Percentiles rank a stretch among this genome's conserved stretches.
These are phyloP conservation scores for Berkeleyomyces basicola DNA, from an alignment of 2,329 filamentous ascomycete genomes.

Conservation along the genomic window DNA sequence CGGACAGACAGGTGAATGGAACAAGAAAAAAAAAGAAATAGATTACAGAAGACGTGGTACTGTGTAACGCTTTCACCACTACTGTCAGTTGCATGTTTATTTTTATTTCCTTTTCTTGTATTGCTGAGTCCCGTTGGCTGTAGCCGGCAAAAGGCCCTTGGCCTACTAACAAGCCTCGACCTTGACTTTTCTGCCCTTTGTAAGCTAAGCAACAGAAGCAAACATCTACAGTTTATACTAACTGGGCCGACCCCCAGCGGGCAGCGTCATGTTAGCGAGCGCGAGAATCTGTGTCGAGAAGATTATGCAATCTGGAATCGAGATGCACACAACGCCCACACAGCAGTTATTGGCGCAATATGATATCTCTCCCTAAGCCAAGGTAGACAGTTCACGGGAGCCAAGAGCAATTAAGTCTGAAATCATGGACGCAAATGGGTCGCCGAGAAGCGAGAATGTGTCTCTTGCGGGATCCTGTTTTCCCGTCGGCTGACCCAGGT, in stretches of 20 bases:
- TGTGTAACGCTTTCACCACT: not conserved
- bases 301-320: not conserved
- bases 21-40: not conserved
- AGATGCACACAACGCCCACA: not conserved
- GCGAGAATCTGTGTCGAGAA: not conserved
- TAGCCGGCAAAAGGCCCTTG: not conserved
- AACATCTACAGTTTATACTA: too few species aligned
- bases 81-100: not conserved
- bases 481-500: not conserved
- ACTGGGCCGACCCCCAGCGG: too few species aligned
- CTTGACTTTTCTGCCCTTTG: too few species aligned
- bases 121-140: not conserved
- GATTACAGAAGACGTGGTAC: not conserved
- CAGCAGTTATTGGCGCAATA: not conserved
- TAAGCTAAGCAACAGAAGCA: too few species aligned
- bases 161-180: too few species aligned
- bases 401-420: not conserved
- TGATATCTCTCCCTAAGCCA: not conserved
- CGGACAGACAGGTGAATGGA: not conserved
- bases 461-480: not conserved
- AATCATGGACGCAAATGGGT: not conserved
- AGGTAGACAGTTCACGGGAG: not conserved
- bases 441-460: conserved; percentile 2
- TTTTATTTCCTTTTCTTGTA: not conserved
- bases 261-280: too few species aligned